Evolutionary conservation across 2,329 filamentous ascomycete species (phyloP).

Genomic region (Diaporthe destruens): DNA sequence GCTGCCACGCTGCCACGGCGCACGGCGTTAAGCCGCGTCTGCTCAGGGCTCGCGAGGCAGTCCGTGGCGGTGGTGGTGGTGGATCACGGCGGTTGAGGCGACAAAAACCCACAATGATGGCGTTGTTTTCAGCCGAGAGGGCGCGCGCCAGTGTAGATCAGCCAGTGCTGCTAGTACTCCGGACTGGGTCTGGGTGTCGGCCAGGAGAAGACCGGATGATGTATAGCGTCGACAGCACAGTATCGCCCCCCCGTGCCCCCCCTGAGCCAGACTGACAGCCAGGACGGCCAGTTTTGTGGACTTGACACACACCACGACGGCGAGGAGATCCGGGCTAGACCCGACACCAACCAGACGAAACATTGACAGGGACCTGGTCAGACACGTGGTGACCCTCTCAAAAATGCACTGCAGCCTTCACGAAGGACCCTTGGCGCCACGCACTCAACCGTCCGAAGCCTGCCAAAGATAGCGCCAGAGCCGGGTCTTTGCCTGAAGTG

Average conservation of each 20-base stretch:
- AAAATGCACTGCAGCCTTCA: constrained; percentile 22
- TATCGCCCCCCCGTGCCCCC: background rate
- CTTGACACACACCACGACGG: constrained; percentile 19
- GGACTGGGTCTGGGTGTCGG: background rate
- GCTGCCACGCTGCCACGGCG: background rate
- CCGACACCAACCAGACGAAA: constrained; percentile 25
- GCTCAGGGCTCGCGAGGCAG: background rate
- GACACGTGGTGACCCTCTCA: constrained; percentile 32
- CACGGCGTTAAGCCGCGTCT: constrained; percentile 13
- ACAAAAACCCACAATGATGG: constrained; percentile 20
- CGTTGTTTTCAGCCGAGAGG: constrained; percentile 35
- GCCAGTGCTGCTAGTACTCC: background rate
- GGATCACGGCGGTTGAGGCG: constrained; percentile 15
- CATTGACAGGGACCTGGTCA: constrained; percentile 33
- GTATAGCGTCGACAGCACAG: background rate
- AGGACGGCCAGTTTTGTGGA: constrained; percentile 23
- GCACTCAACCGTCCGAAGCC: constrained; percentile 27
- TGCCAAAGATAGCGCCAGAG: constrained; percentile 32
- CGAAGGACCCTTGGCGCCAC: constrained; percentile 31
- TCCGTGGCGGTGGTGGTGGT: no score
- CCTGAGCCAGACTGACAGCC: constrained; percentile 10
- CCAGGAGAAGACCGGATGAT: constrained; percentile 23
- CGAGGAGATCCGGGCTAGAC: constrained; percentile 28
- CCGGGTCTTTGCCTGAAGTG: constrained; percentile 15
- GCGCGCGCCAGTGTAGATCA: constrained; percentile 24